Evolutionary conservation across 257 asterid genomes (phyloP).

Genomic region (Scutellaria minor): DNA sequence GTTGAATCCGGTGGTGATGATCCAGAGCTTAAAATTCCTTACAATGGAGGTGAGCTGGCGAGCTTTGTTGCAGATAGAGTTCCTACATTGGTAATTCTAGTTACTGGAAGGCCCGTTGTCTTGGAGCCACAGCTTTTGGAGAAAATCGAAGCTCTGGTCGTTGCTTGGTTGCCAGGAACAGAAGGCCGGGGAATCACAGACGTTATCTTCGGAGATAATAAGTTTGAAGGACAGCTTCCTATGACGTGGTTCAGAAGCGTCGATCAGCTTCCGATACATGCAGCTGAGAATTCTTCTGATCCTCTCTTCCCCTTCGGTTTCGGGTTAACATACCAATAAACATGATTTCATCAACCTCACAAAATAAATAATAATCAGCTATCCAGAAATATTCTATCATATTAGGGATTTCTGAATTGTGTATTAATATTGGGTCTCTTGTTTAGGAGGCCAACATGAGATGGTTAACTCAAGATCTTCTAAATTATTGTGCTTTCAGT

Average conservation of each 20-base stretch:
- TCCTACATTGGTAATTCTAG: slow-evolving; percentile 70
- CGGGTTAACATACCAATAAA: slow-evolving; percentile 55
- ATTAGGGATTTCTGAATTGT: not conserved
- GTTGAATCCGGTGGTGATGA: slow-evolving; percentile 82
- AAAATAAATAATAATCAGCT: not conserved
- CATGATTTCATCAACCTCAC: not conserved
- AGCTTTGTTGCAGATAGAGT: slow-evolving; percentile 65
- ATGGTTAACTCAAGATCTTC: not conserved
- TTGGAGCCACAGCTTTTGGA: slow-evolving; percentile 62
- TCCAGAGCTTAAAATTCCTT: slow-evolving; percentile 62
- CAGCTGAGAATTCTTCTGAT: slow-evolving; percentile 49
- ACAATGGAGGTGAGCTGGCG: slow-evolving; percentile 63
- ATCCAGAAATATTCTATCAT: not conserved
- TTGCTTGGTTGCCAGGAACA: slow-evolving; percentile 91
- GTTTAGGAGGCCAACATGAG: not conserved
- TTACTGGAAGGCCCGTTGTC: slow-evolving; percentile 81
- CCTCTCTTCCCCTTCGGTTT: slow-evolving; percentile 79
- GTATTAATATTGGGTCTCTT: not conserved
- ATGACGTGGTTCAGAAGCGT: slow-evolving; percentile 81
- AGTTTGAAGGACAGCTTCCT: slow-evolving; percentile 71
- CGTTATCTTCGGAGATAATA: slow-evolving; percentile 72
- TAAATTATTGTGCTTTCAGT: not conserved
- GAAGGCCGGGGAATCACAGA: slow-evolving; percentile 85
- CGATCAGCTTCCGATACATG: slow-evolving; percentile 69
- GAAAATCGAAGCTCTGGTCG: slow-evolving; percentile 62